Evolutionary conservation across 768 basidiomycete genomes (phyloP), one percentile per base, ranked within the genome.

Genomic region (Lactarius hatsudake): DNA sequence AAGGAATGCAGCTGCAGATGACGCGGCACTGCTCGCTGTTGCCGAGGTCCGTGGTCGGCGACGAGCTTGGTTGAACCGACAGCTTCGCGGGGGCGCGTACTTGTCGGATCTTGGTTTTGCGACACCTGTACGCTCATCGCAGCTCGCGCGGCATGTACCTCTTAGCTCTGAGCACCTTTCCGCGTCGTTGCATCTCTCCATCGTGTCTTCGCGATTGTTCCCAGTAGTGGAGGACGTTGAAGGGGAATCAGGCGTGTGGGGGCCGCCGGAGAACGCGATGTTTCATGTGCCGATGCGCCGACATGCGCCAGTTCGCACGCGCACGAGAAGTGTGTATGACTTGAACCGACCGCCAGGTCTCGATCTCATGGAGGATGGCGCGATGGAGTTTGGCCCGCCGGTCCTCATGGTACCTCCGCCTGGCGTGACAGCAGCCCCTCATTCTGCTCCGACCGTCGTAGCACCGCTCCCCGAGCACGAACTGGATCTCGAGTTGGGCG

Each of bases 11-110:
- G 74, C 74, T 45, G 79, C 77, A 28, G 81, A 79, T 43, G 78
- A 77, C 69, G 72, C 58, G 68, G 71, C 69, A 62, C 64, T 72
- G 68, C 73, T 68, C 64, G 64, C 68, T 18, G 75, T 84, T 7
- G 77, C 90, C 28, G 87, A 88, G 73, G 79, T 84, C 48, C 83
- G 82, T 68, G 83, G 84, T 40, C 80, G 84, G 45, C 81, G 90
- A 36, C 80, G 88, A 12, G 89, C 89, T 8, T 91, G 89, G 89
- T 79, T 84, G 62, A 84, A 84, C 68, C 78, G 82, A 42, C 80
- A 81, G 23, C 79, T 83, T 66, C 72, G 81, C 59, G 76, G 77
- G 59, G 71, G 76, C 10, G 75, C 77, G 20, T 73, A 74, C 2
- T 69, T 78, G 28, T 71, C 75, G 15, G 78, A 80, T 42, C 48